These are phyloP conservation scores for Aphanomyces invadans DNA, from an alignment of 352 stramenopile genomes.

Conservation along the genomic window DNA sequence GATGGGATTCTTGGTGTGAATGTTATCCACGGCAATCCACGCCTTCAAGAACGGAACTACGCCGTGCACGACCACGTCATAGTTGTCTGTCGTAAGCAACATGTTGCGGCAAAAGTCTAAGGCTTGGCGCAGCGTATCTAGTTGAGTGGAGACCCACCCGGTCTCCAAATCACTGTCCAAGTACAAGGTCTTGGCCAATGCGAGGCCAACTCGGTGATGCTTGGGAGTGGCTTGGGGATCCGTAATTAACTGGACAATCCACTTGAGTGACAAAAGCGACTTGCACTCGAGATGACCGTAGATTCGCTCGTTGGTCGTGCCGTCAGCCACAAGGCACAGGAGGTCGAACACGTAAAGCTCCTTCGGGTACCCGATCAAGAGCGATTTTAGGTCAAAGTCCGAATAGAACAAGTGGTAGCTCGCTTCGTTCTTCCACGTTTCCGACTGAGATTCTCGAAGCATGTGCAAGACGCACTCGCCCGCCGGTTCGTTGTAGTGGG, in stretches of 20 bases:
- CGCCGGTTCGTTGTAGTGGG: slow-evolving; percentile 16
- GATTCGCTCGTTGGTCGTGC: slow-evolving; percentile 17
- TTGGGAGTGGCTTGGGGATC: not conserved
- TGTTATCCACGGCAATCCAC: not conserved
- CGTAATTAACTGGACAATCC: slow-evolving; percentile 9
- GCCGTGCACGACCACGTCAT: not conserved
- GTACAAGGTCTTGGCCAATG: slow-evolving; percentile 15
- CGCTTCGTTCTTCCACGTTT: slow-evolving; percentile 18
- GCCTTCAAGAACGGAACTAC: not conserved
- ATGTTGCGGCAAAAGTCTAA: slow-evolving; percentile 6
- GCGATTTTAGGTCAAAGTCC: slow-evolving; percentile 4
- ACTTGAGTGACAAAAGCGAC: slow-evolving; percentile 8
- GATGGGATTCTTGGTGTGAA: not conserved
- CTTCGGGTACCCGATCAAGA: not conserved
- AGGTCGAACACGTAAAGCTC: slow-evolving; percentile 10
- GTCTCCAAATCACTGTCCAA: slow-evolving; percentile 14
- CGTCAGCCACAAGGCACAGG: slow-evolving; percentile 14
- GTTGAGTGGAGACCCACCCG: not conserved
- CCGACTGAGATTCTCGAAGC: not conserved
- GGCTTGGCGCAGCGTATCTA: not conserved
- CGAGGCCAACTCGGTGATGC: not conserved
- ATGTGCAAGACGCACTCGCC: slow-evolving; percentile 13
- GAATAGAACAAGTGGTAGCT: slow-evolving; percentile 20
- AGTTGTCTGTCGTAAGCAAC: slow-evolving; percentile 1
- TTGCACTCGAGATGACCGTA: slow-evolving; percentile 22